Base-by-base conservation (phyloP, 768 basidiomycete species). In the Boletus speciosus region DNA sequence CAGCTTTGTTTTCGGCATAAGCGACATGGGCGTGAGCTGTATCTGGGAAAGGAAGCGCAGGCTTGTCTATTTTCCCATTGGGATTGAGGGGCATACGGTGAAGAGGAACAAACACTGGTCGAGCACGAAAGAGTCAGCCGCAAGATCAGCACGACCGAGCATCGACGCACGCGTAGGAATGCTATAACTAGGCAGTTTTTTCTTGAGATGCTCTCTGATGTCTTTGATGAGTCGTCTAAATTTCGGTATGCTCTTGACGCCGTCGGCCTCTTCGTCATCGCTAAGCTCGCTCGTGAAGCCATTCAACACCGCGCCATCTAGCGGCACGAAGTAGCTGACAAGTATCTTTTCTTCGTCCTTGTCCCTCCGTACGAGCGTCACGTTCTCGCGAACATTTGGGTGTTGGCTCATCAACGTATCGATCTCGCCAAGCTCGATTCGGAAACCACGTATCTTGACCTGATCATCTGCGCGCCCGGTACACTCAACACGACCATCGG, bases 331-430 rank as follows among this genome's bases (percentile, higher is more conserved):
- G 71, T 99, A 99, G 71, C 90, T 92, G 58, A 99, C 89, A 29
- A 99, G 83, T 34, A 98, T 94, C 77, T 99, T 98, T 75, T 99
- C 97, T 72, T 98, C 97, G 71, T 98, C 93, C 77, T 98, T 98
- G 76, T 99, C 96, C 68, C 96, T 78, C 61, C 96, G 77, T 41
- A 99, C 95, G 37, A 98, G 81, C 2, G 97, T 98, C 49, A 99
- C 95, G 68, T 99, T 99, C 74, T 98, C 97, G n/a, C 96, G 78
- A 3, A 99, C 84, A 19, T 93, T 81, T 8, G 92, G 88, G 67
- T 98, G 95, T 64, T 94, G 86, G 62, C 89, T 90, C 52, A 99
- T 83, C 73, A 96, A 86, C 0, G 91, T 97, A 69, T 99, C 97
- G 60, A 99, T 97, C 71, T 99, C 97, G 15, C 95, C 95, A 7